A percentile compares a stretch with the other conserved stretches of the same genome.
phyloP scores from a whole-genome alignment of 2,329 filamentous ascomycete genomes.

The Colletotrichum chrysophilum region DNA sequence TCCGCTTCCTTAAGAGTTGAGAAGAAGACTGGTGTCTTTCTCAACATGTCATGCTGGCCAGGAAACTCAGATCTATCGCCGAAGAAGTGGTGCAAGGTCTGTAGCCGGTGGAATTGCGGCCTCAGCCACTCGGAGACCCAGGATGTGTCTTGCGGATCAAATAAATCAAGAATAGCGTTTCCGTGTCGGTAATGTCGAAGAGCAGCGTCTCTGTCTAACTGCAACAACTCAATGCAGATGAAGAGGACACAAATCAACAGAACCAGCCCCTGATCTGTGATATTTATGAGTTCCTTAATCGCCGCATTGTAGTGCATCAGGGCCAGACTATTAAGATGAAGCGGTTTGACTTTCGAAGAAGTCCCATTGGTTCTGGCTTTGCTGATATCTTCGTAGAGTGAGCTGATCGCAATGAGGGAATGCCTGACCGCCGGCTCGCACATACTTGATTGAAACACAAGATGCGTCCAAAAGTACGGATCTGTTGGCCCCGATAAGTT shows the following conservation, averaged over 20 bases:
- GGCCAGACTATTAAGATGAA: neutral
- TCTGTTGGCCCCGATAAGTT: constrained; percentile 4
- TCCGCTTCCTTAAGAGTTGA: constrained; percentile 31
- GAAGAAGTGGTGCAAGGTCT: neutral
- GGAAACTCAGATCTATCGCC: neutral
- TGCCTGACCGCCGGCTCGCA: constrained; percentile 52
- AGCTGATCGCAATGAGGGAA: constrained; percentile 54
- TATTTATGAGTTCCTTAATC: constrained; percentile 25
- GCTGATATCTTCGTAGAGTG: constrained; percentile 42
- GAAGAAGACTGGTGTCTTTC: neutral
- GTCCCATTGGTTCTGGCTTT: neutral
- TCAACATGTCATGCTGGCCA: neutral
- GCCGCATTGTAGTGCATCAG: constrained; percentile 34
- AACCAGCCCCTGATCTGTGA: constrained; percentile 27
- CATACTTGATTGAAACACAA: constrained; percentile 50
- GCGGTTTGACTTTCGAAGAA: neutral
- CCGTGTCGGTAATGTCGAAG: constrained; percentile 34
- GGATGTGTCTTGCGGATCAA: neutral
- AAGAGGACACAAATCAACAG: constrained; percentile 55
- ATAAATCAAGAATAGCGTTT: neutral
- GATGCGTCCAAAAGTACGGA: constrained; percentile 45
- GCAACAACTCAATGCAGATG: constrained; percentile 58
- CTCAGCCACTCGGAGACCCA: neutral
- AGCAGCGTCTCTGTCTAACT: constrained; percentile 47
- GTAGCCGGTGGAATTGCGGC: neutral